Evolutionary conservation across 106 monocot genomes (phyloP).

Genomic region (Dactylorhiza incarnata): DNA sequence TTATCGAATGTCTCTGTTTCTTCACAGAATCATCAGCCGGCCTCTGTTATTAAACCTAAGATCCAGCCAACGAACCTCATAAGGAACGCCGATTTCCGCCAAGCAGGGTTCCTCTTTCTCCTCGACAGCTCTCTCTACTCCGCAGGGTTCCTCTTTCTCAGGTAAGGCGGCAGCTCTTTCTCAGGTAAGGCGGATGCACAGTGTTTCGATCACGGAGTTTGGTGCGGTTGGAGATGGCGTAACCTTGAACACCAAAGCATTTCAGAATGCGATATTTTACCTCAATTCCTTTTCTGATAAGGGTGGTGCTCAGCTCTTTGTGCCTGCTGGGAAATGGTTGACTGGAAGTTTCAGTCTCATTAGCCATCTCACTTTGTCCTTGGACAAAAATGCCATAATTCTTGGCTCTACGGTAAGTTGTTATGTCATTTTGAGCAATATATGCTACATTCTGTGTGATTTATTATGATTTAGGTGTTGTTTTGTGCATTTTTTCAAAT

Average conservation of each 20-base stretch:
- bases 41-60: no score
- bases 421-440: neutral
- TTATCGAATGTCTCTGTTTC: neutral
- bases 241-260: conserved; percentile 65
- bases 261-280: conserved; percentile 67
- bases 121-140: no score
- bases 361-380: conserved; percentile 55
- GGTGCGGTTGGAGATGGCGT: conserved; percentile 66
- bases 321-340: conserved; percentile 58
- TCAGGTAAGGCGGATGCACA: no score
- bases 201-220: conserved; percentile 57
- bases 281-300: conserved; percentile 55
- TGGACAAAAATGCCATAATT: conserved; percentile 59
- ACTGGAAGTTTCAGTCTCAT: conserved; percentile 64
- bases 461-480: neutral
- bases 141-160: no score
- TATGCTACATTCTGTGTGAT: neutral
- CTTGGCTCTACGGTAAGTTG: conserved; percentile 55
- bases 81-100: no score
- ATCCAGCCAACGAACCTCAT: no score
- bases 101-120: no score
- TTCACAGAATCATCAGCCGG: neutral
- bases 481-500: no score
- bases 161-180: no score
- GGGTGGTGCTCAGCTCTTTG: conserved; percentile 70